These are phyloP conservation scores for Fomitiporia mediterranea DNA, from an alignment of 1,284 basidiomycete species.

Conservation along the genomic window DNA sequence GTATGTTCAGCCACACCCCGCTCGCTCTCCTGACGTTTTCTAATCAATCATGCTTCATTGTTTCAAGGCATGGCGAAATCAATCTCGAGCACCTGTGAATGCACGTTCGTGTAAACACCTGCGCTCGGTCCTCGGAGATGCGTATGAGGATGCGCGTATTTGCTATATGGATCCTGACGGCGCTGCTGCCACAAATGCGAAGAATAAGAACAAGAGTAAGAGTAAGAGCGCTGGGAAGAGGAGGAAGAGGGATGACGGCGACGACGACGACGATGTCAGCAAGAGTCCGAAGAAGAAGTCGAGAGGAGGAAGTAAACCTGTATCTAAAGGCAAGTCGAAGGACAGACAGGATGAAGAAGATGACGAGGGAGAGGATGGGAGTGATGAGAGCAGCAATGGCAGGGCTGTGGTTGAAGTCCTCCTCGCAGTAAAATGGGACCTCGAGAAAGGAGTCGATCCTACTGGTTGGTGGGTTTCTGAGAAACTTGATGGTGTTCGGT, in stretches of 20 bases:
- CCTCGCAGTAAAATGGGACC: constrained; percentile 57
- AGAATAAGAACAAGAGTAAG: constrained; percentile 3
- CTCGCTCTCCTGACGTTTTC: no score
- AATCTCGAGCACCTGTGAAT: constrained; percentile 45
- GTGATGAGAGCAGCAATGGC: constrained; percentile 25
- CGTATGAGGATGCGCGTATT: constrained; percentile 50
- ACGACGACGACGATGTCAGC: constrained; percentile 8
- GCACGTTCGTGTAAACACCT: constrained; percentile 62
- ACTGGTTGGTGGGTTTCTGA: constrained; percentile 67
- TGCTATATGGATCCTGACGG: constrained; percentile 45
- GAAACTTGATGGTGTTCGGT: constrained; percentile 57
- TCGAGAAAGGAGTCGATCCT: constrained; percentile 51
- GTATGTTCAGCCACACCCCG: constrained; percentile 33
- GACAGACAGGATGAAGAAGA: constrained; percentile 18
- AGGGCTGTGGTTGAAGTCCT: constrained; percentile 39
- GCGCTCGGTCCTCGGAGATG: constrained; percentile 50
- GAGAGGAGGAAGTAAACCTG: constrained; percentile 22
- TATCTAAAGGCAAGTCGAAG: constrained; percentile 9
- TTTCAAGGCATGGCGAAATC: constrained; percentile 45
- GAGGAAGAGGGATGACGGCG: constrained; percentile 12
- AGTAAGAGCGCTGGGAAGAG: constrained; percentile 3
- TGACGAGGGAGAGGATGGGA: constrained; percentile 22
- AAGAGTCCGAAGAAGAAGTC: constrained; percentile 20
- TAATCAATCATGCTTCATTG: constrained; percentile 3
- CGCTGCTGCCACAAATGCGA: constrained; percentile 5